A percentile compares a stretch with the other conserved stretches of the same genome.
Evolutionary conservation across 2,329 filamentous ascomycete species (phyloP).

Genomic region (Trichoderma sp.): DNA sequence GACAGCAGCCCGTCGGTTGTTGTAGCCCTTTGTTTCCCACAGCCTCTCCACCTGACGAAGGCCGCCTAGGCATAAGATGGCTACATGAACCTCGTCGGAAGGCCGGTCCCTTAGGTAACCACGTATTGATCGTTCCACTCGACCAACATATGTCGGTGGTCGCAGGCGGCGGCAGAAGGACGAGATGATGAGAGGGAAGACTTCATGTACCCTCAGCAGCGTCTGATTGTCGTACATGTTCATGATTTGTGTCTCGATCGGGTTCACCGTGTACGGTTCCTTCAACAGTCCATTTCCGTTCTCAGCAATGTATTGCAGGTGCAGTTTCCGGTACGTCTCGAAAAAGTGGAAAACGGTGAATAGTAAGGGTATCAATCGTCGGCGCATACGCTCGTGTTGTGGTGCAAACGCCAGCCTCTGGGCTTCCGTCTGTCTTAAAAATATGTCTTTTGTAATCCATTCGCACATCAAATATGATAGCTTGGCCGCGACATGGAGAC

Average conservation of each 20-base stretch:
- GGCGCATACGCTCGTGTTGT: conserved; percentile 61
- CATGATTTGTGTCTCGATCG: conserved; percentile 61
- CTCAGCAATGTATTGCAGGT: conserved; percentile 54
- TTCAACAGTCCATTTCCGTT: conserved; percentile 50
- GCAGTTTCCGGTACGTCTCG: conserved; percentile 59
- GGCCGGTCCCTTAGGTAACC: conserved; percentile 63
- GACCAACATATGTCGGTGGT: conserved; percentile 62
- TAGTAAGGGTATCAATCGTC: conserved; percentile 59
- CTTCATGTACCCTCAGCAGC: conserved; percentile 59
- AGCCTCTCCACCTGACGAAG: conserved; percentile 60
- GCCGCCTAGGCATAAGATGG: conserved; percentile 58
- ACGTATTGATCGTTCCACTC: conserved; percentile 59
- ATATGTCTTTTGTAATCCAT: conserved; percentile 64
- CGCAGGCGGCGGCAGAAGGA: conserved; percentile 61
- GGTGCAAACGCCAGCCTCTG: conserved; percentile 57
- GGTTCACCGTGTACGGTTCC: conserved; percentile 58
- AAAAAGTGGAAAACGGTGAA: conserved; percentile 68
- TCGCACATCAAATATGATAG: conserved; percentile 60
- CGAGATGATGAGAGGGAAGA: conserved; percentile 61
- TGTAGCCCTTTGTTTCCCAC: conserved; percentile 66
- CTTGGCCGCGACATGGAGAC: conserved; percentile 62
- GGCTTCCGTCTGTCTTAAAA: conserved; percentile 54
- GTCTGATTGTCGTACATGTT: conserved; percentile 63
- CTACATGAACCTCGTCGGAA: conserved; percentile 59
- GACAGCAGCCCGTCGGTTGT: conserved; percentile 54